Conservation (phyloP, 2,329 filamentous ascomycete genomes). For the Cryphonectria naterciae region DNA sequence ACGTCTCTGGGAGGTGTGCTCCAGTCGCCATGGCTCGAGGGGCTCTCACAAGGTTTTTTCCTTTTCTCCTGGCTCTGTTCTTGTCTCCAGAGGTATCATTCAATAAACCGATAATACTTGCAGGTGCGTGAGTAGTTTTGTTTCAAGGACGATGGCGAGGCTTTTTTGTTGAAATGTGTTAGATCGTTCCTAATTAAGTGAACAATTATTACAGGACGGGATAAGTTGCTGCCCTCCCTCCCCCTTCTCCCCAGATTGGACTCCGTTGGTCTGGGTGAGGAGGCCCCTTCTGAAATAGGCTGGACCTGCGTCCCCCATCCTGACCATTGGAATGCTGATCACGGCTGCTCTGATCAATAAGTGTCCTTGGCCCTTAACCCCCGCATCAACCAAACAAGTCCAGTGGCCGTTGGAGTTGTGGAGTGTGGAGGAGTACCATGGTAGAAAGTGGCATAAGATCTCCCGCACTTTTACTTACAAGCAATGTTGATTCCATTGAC, state of each 20-base stretch:
- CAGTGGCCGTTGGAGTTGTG: not conserved
- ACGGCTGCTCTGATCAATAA: not conserved
- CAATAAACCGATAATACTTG: no score
- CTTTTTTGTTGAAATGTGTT: no score
- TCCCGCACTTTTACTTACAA: not conserved
- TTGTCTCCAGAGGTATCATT: no score
- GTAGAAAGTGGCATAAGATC: not conserved
- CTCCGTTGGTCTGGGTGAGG: not conserved
- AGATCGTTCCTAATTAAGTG: no score
- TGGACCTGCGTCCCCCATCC: not conserved
- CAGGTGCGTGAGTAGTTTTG: no score
- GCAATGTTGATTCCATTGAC: not conserved
- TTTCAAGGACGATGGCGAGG: no score
- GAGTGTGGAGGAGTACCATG: not conserved
- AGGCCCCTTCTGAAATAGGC: not conserved
- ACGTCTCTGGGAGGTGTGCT: constrained; percentile 38
- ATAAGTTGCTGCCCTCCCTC: no score
- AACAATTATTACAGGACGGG: no score
- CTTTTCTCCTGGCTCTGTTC: no score
- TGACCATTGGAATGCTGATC: not conserved
- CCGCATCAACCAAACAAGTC: not conserved
- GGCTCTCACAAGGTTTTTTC: not conserved
- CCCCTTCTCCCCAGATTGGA: not conserved
- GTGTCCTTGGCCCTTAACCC: not conserved
- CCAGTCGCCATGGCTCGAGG: constrained; percentile 1